phyloP scores from a whole-genome alignment of 208 protist genomes.

The Acanthamoeba lenticulata region DNA sequence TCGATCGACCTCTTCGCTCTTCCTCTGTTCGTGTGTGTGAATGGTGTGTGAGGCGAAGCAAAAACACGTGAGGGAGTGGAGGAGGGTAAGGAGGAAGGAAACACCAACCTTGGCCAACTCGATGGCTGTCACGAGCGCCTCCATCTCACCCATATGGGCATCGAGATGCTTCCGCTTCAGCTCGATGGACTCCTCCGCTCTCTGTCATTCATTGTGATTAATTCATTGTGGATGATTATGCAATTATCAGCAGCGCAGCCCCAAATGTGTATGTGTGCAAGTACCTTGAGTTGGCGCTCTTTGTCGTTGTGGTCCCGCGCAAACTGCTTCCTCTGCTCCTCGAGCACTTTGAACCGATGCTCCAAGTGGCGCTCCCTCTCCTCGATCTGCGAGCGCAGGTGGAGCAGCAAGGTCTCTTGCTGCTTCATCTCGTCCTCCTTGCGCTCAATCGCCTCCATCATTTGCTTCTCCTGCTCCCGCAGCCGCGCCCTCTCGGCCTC shows the following conservation, averaged over 20 bases:
- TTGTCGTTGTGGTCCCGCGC: neutral
- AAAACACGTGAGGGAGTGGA: neutral
- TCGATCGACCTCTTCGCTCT: neutral
- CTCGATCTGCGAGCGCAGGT: neutral
- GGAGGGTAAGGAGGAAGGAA: neutral
- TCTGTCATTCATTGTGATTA: too few relatives aligned
- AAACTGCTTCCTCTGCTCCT: slow-evolving; percentile 9
- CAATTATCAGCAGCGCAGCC: too few relatives aligned
- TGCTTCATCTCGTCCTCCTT: slow-evolving; percentile 31
- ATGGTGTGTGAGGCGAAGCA: neutral
- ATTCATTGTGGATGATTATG: too few relatives aligned
- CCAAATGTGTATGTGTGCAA: neutral
- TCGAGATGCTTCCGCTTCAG: neutral
- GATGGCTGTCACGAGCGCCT: slow-evolving; percentile 7
- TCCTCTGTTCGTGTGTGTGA: too few relatives aligned
- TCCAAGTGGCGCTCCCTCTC: slow-evolving; percentile 4
- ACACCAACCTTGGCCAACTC: slow-evolving; percentile 28
- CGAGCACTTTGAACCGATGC: neutral
- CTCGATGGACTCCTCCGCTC: slow-evolving; percentile 18
- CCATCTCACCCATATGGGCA: slow-evolving; percentile 14
- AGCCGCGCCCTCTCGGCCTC: neutral
- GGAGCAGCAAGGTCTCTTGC: slow-evolving; percentile 6
- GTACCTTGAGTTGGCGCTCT: slow-evolving; percentile 34
- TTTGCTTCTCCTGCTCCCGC: neutral
- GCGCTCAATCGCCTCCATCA: neutral